Percentiles rank a stretch among this genome's conserved stretches.
Conservation (phyloP, 495 filamentous ascomycete species). For the Xylaria curta region DNA sequence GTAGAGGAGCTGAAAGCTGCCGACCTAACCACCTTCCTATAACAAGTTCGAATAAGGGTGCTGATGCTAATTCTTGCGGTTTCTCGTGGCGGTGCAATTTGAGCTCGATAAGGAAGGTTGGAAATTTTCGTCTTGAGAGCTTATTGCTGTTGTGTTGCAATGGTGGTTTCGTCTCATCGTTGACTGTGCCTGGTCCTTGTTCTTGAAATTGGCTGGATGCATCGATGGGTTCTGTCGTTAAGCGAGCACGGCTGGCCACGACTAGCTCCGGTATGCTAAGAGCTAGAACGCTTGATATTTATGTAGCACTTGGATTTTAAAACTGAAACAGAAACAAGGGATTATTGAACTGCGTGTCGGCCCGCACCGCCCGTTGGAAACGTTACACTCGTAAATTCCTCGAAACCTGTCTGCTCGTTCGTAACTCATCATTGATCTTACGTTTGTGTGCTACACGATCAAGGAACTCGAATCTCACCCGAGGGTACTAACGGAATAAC, state of each 20-base stretch:
- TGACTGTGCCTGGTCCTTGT: background rate
- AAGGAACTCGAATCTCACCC: background rate
- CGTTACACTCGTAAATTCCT: background rate
- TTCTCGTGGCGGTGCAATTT: background rate
- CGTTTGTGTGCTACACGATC: background rate
- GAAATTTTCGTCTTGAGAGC: background rate
- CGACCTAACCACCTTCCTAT: background rate
- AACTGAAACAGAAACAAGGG: background rate
- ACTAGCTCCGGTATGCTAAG: background rate
- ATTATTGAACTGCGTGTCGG: conserved; percentile 3
- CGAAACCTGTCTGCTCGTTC: background rate
- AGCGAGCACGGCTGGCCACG: background rate
- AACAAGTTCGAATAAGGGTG: background rate
- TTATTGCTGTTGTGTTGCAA: conserved; percentile 1
- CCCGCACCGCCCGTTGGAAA: conserved; percentile 18
- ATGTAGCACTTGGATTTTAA: background rate
- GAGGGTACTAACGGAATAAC: background rate
- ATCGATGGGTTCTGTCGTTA: conserved; percentile 8
- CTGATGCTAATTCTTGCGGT: background rate
- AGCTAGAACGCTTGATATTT: background rate
- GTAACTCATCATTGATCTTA: background rate
- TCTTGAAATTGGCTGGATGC: background rate
- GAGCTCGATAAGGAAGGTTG: conserved; percentile 15
- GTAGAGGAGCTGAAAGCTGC: background rate
- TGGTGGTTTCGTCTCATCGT: conserved; percentile 6